Evolutionary conservation across 1,284 basidiomycete genomes (phyloP).

Genomic region (Microstroma glucosiphilum): DNA sequence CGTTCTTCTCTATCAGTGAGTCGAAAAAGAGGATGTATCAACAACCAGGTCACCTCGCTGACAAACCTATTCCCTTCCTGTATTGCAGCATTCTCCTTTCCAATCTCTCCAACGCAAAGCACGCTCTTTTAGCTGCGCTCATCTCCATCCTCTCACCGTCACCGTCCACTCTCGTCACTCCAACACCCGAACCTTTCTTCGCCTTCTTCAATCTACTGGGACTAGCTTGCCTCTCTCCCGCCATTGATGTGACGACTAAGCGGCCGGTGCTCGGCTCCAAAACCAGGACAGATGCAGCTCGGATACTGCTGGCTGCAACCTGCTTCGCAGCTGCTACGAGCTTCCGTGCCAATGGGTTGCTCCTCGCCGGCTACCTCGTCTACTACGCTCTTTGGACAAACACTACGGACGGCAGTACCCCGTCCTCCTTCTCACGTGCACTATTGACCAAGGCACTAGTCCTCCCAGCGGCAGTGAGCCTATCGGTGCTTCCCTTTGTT

Average conservation of each 20-base stretch:
- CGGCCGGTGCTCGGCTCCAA: slow-evolving; percentile 8
- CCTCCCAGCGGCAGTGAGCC: background rate
- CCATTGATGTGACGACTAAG: background rate
- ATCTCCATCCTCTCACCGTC: slow-evolving; percentile 76
- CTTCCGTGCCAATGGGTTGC: slow-evolving; percentile 76
- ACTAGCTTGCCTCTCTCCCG: slow-evolving; percentile 40
- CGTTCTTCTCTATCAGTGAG: slow-evolving; percentile 61
- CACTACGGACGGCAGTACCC: too few species aligned
- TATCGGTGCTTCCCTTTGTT: slow-evolving; percentile 60
- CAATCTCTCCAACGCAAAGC: slow-evolving; percentile 53
- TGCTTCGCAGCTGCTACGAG: slow-evolving; percentile 63
- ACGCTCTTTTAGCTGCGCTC: slow-evolving; percentile 62
- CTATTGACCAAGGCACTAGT: background rate
- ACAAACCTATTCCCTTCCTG: background rate
- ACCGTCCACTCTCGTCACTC: slow-evolving; percentile 65
- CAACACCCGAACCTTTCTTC: slow-evolving; percentile 80
- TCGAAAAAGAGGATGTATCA: slow-evolving; percentile 9
- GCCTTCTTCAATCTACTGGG: slow-evolving; percentile 72
- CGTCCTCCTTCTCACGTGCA: too few species aligned
- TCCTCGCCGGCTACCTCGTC: slow-evolving; percentile 63
- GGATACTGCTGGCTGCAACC: slow-evolving; percentile 57
- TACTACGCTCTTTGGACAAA: slow-evolving; percentile 27
- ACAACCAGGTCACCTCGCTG: background rate
- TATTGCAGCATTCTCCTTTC: slow-evolving; percentile 40
- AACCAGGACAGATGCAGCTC: background rate